Evolutionary conservation across 192 early-diverging fungal species (phyloP), one percentile per base, ranked within the genome.

Genomic region (Chytriomyces sp.): DNA sequence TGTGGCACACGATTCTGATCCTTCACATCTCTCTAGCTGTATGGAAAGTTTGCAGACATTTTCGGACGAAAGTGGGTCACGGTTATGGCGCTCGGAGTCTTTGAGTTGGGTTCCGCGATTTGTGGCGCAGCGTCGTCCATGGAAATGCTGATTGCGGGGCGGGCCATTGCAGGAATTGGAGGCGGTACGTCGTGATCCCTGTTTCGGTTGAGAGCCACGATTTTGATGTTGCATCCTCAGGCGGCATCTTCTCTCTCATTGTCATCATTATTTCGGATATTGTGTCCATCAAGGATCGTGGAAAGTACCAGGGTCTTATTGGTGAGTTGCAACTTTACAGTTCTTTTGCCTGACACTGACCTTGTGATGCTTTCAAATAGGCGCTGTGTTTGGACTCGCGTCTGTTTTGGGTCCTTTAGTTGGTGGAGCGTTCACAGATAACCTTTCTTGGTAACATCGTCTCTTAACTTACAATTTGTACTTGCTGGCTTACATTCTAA

Each of bases 261-360:
- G 82, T 94, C 37, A 88, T 95, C 37, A 89, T 94, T 28, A 86
- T 95, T 34, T 84, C 92, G 2, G 96, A 97, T 71, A 84, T 98
- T 60, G 89, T 97, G 17, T 85, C 90, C 31, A 67, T 79, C 33
- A 57, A 70, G 34, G 39, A 73, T 39, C 38, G 64, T 25, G 90
- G 91, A 40, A 93, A 91, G 72, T 93, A 90, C 73, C 89, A 93
- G 76, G 85, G 89, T 22, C 64, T 93, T 28, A 88, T 92, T 25
- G 89, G 91, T 28, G 88, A 84, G 56, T 88, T n/a, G n/a, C n/a
- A n/a, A n/a, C n/a, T n/a, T n/a, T n/a, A n/a, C n/a, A n/a, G n/a
- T n/a, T n/a, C n/a, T n/a, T n/a, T n/a, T n/a, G n/a, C n/a, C n/a
- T n/a, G n/a, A n/a, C n/a, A n/a, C n/a, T n/a, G n/a, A n/a, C n/a